Evolutionary conservation across 2,329 filamentous ascomycete genomes (phyloP).

Genomic region (Talaromyces albobiverticillius): DNA sequence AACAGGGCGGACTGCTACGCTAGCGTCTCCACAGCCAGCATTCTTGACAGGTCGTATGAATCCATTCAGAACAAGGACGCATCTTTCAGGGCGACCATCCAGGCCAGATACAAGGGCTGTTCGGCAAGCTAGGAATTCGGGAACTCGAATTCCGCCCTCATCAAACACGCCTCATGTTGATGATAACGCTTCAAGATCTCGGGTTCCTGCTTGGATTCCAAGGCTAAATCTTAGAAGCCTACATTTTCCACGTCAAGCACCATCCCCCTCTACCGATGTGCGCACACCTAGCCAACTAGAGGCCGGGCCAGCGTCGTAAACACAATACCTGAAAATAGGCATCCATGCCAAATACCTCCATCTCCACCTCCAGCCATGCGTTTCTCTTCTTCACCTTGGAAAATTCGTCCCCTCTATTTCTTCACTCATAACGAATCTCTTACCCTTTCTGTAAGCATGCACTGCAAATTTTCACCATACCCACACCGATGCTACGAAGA

Average conservation of each 20-base stretch:
- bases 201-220: conserved; percentile 1
- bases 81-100: conserved; percentile 36
- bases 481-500: not conserved
- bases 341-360: not conserved
- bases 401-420: not conserved
- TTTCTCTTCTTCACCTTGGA: no score
- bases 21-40: conserved; percentile 32
- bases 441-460: not conserved
- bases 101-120: conserved; percentile 19
- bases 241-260: not conserved
- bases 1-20: conserved; percentile 22
- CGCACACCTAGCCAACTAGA: conserved; percentile 23
- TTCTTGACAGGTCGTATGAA: conserved; percentile 32
- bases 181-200: not conserved
- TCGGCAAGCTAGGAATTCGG: not conserved
- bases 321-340: not conserved
- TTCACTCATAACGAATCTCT: conserved; percentile 3
- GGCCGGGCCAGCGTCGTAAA: conserved; percentile 15
- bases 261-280: conserved; percentile 2
- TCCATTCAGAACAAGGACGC: conserved; percentile 31
- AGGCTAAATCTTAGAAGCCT: conserved; percentile 2
- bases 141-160: not conserved
- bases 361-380: not conserved
- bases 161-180: not conserved
- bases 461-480: not conserved